Evolutionary conservation across 345 rosid species (phyloP).

Genomic region (Firmiana major): DNA sequence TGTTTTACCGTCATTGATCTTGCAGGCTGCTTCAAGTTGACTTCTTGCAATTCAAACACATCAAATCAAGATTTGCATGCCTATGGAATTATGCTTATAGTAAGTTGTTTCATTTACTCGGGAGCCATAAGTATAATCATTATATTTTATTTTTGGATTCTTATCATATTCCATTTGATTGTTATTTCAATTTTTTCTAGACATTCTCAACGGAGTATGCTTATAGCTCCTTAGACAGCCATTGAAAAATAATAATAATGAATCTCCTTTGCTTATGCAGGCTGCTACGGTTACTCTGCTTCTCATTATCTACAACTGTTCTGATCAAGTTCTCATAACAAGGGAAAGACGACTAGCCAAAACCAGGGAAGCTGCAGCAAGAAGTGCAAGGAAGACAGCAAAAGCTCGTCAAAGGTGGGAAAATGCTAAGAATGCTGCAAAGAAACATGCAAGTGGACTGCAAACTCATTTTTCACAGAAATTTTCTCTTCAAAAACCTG

Average conservation of each 20-base stretch:
- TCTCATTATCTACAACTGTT: slow-evolving; percentile 82
- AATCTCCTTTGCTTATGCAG: slow-evolving; percentile 41
- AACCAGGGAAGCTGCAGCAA: slow-evolving; percentile 86
- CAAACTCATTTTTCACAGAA: slow-evolving; percentile 58
- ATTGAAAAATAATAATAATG: neutral
- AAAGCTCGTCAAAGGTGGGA: slow-evolving; percentile 80
- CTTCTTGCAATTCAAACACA: slow-evolving; percentile 61
- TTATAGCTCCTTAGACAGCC: neutral
- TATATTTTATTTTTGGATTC: slow-evolving; percentile 1
- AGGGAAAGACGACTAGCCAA: slow-evolving; percentile 76
- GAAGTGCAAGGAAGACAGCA: slow-evolving; percentile 59
- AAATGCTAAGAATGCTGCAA: slow-evolving; percentile 62
- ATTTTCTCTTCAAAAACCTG: slow-evolving; percentile 47
- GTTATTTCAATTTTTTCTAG: neutral
- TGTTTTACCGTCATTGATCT: slow-evolving; percentile 24
- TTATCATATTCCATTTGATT: neutral
- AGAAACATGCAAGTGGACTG: slow-evolving; percentile 63
- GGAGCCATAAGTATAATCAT: neutral
- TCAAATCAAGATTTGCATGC: slow-evolving; percentile 76
- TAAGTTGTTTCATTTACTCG: slow-evolving; percentile 32
- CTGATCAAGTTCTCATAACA: slow-evolving; percentile 73
- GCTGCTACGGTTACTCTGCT: slow-evolving; percentile 65
- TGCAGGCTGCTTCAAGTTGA: slow-evolving; percentile 83
- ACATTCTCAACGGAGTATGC: neutral
- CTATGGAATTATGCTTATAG: slow-evolving; percentile 80